phyloP scores from a whole-genome alignment of 2,329 filamentous ascomycete species.

The Paracorniculantispora psalliotae region DNA sequence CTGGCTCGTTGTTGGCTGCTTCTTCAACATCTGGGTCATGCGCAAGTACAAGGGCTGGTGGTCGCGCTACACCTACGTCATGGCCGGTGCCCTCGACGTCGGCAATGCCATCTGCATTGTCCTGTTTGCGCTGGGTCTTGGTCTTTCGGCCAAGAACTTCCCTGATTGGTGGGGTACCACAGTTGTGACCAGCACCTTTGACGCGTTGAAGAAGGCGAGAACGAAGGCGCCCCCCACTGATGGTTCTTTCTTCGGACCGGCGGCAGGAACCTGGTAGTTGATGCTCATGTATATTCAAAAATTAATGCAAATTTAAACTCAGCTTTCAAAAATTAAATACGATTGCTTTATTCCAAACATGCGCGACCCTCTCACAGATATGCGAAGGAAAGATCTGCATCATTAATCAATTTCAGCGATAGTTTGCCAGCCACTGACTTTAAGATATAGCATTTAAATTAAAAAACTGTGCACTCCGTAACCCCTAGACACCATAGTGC shows the following conservation, averaged over 20 bases:
- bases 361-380: too few relatives aligned
- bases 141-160: constrained; percentile 39
- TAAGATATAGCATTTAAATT: too few relatives aligned
- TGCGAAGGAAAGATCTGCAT: too few relatives aligned
- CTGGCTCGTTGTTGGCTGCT: constrained; percentile 50
- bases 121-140: constrained; percentile 44
- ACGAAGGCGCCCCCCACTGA: not conserved
- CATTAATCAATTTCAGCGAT: too few relatives aligned
- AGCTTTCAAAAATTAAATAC: not conserved
- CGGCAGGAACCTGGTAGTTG: not conserved
- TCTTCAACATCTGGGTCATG: constrained; percentile 52
- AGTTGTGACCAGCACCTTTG: constrained; percentile 18
- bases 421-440: too few relatives aligned
- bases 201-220: not conserved
- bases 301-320: not conserved
- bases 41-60: constrained; percentile 51
- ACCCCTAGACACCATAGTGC: not conserved
- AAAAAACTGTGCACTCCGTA: too few relatives aligned
- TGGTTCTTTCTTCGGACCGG: not conserved
- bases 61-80: constrained; percentile 54
- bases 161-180: constrained; percentile 48
- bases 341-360: not conserved
- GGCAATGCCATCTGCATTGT: constrained; percentile 55
- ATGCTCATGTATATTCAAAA: not conserved
- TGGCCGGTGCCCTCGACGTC: constrained; percentile 54